phyloP scores from a whole-genome alignment of 495 filamentous ascomycete species.

The Podospora appendiculata region DNA sequence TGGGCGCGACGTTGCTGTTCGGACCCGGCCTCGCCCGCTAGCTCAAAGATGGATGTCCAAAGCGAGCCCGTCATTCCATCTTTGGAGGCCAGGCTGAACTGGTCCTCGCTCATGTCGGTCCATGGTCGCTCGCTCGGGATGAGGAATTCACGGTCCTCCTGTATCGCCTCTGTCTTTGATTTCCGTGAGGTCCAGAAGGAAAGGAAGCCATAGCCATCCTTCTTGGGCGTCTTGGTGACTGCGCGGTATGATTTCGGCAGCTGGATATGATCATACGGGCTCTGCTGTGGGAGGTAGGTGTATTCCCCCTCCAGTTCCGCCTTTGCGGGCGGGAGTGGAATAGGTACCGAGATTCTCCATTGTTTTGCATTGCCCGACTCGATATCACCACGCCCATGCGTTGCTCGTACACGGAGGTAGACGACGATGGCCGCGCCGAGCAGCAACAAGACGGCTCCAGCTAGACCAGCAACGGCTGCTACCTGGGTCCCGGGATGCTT shows the following conservation, averaged over 20 bases:
- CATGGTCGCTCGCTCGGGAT: not conserved
- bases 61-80: not conserved
- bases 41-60: conserved; percentile 11
- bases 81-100: not conserved
- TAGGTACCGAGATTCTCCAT: conserved; percentile 1
- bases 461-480: conserved; percentile 1
- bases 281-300: not conserved
- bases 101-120: not conserved
- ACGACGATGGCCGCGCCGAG: not conserved
- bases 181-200: not conserved
- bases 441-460: not conserved
- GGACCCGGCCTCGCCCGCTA: not conserved
- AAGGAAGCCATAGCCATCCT: no score
- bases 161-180: not conserved
- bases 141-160: not conserved
- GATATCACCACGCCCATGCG: not conserved
- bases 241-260: not conserved
- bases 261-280: not conserved
- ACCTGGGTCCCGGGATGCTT: conserved; percentile 1
- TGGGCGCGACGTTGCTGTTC: not conserved
- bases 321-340: not conserved
- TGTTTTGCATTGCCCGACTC: not conserved
- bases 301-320: conserved; percentile 1
- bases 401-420: not conserved
- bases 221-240: no score